Conservation (phyloP, 2,329 filamentous ascomycete genomes). For the Conoideocrella luteorostrata region DNA sequence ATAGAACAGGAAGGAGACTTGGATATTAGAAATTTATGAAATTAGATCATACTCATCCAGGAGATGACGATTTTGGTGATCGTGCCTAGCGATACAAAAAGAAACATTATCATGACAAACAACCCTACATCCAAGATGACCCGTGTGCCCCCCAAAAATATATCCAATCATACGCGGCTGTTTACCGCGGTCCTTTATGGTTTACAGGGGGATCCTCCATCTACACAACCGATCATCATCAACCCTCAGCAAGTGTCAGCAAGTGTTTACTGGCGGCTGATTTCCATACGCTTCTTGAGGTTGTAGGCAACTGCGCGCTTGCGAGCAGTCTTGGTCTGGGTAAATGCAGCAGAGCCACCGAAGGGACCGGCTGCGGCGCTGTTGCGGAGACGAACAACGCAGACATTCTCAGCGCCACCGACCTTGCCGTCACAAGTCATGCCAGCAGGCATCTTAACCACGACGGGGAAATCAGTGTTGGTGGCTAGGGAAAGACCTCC, state of each 20-base stretch:
- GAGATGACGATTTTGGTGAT: neutral
- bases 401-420: slow-evolving; percentile 56
- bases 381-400: slow-evolving; percentile 60
- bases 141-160: neutral
- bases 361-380: slow-evolving; percentile 57
- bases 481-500: slow-evolving; percentile 51
- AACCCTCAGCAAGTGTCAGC: neutral
- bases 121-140: neutral
- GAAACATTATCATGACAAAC: neutral
- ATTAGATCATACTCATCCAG: neutral
- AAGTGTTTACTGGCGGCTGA: slow-evolving; percentile 17
- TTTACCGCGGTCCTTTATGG: neutral
- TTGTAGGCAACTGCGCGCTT: slow-evolving; percentile 56
- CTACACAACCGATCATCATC: too few species aligned
- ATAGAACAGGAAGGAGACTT: too few species aligned
- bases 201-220: neutral
- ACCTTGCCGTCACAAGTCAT: slow-evolving; percentile 59
- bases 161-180: neutral
- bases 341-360: slow-evolving; percentile 60
- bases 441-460: slow-evolving; percentile 57
- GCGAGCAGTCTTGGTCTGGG: slow-evolving; percentile 48
- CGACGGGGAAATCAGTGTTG: slow-evolving; percentile 58
- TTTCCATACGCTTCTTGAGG: slow-evolving; percentile 31
- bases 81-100: neutral
- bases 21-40: neutral